Conservation (phyloP, 495 filamentous ascomycete genomes). For the Penicillium egyptiacum region DNA sequence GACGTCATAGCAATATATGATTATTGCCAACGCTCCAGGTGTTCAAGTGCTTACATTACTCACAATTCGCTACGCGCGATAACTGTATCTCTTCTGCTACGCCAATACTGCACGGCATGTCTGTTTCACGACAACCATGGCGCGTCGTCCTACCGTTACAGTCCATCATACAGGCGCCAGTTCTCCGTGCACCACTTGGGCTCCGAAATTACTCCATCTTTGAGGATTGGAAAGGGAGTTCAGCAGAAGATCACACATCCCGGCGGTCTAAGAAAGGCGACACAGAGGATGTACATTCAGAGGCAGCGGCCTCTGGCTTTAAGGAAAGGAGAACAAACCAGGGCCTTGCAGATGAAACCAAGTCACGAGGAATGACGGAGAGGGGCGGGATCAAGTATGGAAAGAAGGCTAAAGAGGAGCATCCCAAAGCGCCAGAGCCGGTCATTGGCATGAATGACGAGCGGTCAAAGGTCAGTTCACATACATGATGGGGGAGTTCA, state of each 20-base stretch:
- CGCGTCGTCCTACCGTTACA: conserved; percentile 20
- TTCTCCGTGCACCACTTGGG: conserved; percentile 5
- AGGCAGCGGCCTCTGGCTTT: conserved; percentile 38
- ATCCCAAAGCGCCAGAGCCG: conserved; percentile 63
- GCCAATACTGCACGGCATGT: background rate
- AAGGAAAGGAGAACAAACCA: conserved; percentile 39
- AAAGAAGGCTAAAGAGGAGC: conserved; percentile 58
- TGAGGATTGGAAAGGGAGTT: conserved; percentile 41
- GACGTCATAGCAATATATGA: conserved; percentile 43
- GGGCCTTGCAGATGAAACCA: conserved; percentile 36
- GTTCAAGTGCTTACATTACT: background rate
- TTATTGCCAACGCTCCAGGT: too few species aligned
- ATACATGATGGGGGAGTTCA: conserved; percentile 7
- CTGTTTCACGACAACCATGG: conserved; percentile 9
- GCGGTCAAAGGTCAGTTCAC: conserved; percentile 49
- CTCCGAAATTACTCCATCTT: conserved; percentile 22
- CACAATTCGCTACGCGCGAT: background rate
- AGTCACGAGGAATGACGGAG: conserved; percentile 44
- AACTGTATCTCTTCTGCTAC: background rate
- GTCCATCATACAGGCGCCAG: conserved; percentile 19
- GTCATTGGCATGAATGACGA: conserved; percentile 75
- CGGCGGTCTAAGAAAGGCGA: conserved; percentile 45
- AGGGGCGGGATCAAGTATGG: conserved; percentile 45
- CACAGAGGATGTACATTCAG: conserved; percentile 37
- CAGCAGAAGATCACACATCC: conserved; percentile 34